These are phyloP conservation scores for Talaromyces amestolkiae DNA, from an alignment of 2,329 filamentous ascomycete species.

Conservation along the genomic window DNA sequence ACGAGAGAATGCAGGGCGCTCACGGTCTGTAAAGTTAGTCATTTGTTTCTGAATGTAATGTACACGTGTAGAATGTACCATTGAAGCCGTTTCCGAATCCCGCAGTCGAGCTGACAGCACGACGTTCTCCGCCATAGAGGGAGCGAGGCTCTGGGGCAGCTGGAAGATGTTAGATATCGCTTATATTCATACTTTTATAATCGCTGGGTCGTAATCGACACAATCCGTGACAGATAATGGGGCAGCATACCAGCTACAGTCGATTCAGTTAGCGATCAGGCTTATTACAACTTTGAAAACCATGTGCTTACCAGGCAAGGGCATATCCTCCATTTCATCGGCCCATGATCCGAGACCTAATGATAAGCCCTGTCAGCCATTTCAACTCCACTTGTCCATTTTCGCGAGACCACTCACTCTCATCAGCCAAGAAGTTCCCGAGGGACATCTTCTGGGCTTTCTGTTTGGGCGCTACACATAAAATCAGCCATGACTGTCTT, in stretches of 20 bases:
- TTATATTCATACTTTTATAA: neutral
- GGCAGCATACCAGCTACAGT: constrained; percentile 31
- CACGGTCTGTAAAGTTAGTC: constrained; percentile 30
- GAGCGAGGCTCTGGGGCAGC: constrained; percentile 43
- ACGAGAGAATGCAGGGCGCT: constrained; percentile 43
- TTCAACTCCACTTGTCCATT: constrained; percentile 17
- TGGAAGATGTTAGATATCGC: constrained; percentile 14
- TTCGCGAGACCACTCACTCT: constrained; percentile 62
- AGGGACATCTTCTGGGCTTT: constrained; percentile 96
- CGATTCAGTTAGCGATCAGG: constrained; percentile 16
- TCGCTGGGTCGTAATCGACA: neutral
- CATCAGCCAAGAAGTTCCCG: constrained; percentile 89
- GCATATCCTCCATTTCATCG: constrained; percentile 92
- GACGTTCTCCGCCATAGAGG: constrained; percentile 50
- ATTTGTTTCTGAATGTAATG: neutral
- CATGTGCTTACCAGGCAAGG: constrained; percentile 66
- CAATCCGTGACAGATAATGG: neutral
- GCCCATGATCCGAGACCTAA: constrained; percentile 87
- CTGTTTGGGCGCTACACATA: constrained; percentile 76
- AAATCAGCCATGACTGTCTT: constrained; percentile 45
- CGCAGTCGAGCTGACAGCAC: constrained; percentile 44
- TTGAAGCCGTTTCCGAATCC: constrained; percentile 39
- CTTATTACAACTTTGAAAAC: neutral
- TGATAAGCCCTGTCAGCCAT: constrained; percentile 28
- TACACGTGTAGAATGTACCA: constrained; percentile 27